Conservation (phyloP, 805 yeast species). For the Allodekkera sacchari region DNA sequence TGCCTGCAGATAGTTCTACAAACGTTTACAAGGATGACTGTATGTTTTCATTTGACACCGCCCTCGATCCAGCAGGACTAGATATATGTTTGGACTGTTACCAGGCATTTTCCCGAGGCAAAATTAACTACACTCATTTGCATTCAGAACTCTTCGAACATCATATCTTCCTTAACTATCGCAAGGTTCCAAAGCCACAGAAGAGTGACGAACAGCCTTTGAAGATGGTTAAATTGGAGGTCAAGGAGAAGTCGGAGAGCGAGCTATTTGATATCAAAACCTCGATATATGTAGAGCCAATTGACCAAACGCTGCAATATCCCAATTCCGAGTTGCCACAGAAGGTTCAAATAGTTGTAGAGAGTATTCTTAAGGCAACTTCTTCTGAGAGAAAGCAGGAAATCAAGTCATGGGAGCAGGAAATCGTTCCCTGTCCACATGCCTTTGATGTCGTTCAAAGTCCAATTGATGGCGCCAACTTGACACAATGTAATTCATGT, state of each 20-base stretch:
- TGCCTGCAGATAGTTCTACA: slow-evolving; percentile 22
- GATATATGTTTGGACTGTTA: slow-evolving; percentile 72
- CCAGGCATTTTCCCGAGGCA: slow-evolving; percentile 53
- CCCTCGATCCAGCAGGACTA: slow-evolving; percentile 46
- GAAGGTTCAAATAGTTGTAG: slow-evolving; percentile 27
- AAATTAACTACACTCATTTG: slow-evolving; percentile 41
- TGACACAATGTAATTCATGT: slow-evolving; percentile 46
- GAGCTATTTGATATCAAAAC: slow-evolving; percentile 47
- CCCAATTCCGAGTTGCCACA: slow-evolving; percentile 21
- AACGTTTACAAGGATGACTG: slow-evolving; percentile 82
- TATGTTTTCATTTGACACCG: slow-evolving; percentile 73
- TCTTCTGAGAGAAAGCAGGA: slow-evolving; percentile 59
- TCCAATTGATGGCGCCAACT: slow-evolving; percentile 19
- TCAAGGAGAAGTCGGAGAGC: slow-evolving; percentile 53
- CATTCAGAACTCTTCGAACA: slow-evolving; percentile 52
- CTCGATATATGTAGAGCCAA: slow-evolving; percentile 30
- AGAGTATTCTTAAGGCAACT: slow-evolving; percentile 43
- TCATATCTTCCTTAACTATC: slow-evolving; percentile 49
- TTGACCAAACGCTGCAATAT: slow-evolving; percentile 21
- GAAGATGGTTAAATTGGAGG: slow-evolving; percentile 59
- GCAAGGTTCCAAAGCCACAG: slow-evolving; percentile 39
- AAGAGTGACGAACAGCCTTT: slow-evolving; percentile 22
- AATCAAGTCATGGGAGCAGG: slow-evolving; percentile 87
- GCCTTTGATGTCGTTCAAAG: slow-evolving; percentile 45
- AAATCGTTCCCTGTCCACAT: slow-evolving; percentile 74